Conservation (phyloP, 768 basidiomycete genomes). For the Boletus subparvulus region DNA sequence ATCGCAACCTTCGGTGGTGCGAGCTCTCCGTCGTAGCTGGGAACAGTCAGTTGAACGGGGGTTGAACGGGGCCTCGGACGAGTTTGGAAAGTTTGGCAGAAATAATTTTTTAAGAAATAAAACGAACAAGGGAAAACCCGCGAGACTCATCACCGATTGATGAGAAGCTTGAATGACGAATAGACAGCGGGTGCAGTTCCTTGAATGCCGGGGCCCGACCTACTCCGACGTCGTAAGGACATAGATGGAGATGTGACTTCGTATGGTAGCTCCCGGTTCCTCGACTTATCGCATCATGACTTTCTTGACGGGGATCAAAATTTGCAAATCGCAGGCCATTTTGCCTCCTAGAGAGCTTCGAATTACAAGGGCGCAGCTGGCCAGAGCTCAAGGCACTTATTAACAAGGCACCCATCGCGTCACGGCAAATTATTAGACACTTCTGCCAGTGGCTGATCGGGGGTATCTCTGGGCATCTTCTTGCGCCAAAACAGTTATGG, state of each 20-base stretch:
- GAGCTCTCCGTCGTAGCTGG: constrained; percentile 16
- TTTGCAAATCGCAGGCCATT: constrained; percentile 15
- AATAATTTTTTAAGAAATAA: constrained; percentile 3
- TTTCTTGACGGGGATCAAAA: constrained; percentile 26
- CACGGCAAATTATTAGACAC: constrained; percentile 10
- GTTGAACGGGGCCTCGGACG: constrained; percentile 20
- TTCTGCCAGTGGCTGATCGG: constrained; percentile 11
- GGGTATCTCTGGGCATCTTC: constrained; percentile 12
- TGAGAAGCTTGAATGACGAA: background rate
- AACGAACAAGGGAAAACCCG: background rate
- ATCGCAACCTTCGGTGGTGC: constrained; percentile 24
- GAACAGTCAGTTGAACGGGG: constrained; percentile 10
- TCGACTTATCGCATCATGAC: constrained; percentile 5
- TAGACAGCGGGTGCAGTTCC: constrained; percentile 4
- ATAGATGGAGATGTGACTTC: background rate
- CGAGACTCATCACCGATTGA: constrained; percentile 10
- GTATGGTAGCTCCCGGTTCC: constrained; percentile 6
- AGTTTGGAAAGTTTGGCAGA: constrained; percentile 9
- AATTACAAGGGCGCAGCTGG: constrained; percentile 5
- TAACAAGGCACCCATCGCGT: constrained; percentile 12
- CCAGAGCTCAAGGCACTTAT: constrained; percentile 14
- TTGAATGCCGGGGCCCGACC: constrained; percentile 17
- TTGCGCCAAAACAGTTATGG: constrained; percentile 20
- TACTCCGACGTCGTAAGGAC: background rate
- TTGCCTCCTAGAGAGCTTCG: constrained; percentile 22